Evolutionary conservation across 768 basidiomycete genomes (phyloP).

Genomic region (Mycena epipterygia): DNA sequence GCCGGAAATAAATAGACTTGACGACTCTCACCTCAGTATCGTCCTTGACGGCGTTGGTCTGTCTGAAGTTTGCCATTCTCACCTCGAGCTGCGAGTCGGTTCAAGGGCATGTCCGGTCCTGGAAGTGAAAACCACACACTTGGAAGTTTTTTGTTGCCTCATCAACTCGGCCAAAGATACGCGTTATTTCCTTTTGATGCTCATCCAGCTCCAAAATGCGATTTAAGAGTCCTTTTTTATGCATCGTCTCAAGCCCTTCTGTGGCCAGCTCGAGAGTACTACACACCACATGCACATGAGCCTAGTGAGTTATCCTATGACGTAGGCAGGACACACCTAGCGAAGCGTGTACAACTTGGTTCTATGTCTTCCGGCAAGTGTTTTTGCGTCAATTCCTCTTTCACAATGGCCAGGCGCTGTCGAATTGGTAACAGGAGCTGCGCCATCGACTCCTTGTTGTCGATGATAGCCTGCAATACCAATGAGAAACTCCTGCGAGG

Average conservation of each 20-base stretch:
- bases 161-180: constrained; percentile 2
- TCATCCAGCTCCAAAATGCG: not conserved
- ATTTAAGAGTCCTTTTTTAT: not conserved
- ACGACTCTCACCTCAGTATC: no score
- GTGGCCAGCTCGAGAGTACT: not conserved
- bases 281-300: no score
- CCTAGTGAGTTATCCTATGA: not conserved
- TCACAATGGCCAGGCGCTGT: not conserved
- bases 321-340: not conserved
- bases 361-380: not conserved
- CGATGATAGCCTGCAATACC: not conserved
- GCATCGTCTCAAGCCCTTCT: not conserved
- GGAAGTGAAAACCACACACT: not conserved
- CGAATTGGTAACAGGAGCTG: not conserved
- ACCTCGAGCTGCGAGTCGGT: not conserved
- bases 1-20: not conserved
- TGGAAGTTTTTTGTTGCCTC: constrained; percentile 18
- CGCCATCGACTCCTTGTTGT: constrained; percentile 14
- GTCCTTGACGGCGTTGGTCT: not conserved
- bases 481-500: no score
- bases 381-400: not conserved
- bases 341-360: not conserved
- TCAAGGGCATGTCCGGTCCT: no score
- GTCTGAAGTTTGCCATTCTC: constrained; percentile 3
- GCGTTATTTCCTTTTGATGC: not conserved